Evolutionary conservation across 2,329 filamentous ascomycete genomes (phyloP), one percentile per base, ranked within the genome.

Genomic region (Raffaelea arxii): DNA sequence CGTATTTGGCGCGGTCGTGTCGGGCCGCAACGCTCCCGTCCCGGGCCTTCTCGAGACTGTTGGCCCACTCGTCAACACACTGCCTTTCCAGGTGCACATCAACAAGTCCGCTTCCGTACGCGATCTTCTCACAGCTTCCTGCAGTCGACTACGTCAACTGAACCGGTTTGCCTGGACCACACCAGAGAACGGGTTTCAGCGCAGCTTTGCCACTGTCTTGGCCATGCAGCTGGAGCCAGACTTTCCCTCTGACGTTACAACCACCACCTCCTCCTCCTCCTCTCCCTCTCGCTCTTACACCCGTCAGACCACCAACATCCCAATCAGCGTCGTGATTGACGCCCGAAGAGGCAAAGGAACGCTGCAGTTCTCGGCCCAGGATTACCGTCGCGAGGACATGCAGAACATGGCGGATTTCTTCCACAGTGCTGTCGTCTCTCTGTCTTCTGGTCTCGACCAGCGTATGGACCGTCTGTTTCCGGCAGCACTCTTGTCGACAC

Each of bases 31-130:
- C 27, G 23, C 43, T 12, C 37, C 37, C 22, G 2, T 38, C 4
- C 21, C 46, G 4, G 37, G 37, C 25, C 4, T 25, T 2, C 12
- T 16, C 12, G 11, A 36, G 4, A 25, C 23, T 24, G 32, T 49
- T 19, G 47, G 47, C 4, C 47, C 43, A 6, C 21, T 43, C 10
- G 3, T 46, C 38, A 43, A 49, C 40, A 32, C 32, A 24, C 32
- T 36, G 7, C 32, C 32, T 9, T 18, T 40, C 11, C 38, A 39
- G 18, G 9, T 42, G 10, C 4, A 4, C 32, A 23, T 45, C 4
- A n/a, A 25, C 10, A 4, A 22, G 6, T 19, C 5, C 7, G 18
- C 5, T 12, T 4, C 10, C 18, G 35, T 25, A 11, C 6, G 11
- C 7, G 10, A 39, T 4, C 23, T 45, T 4, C 30, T 45, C 12